A percentile compares a stretch with the other conserved stretches of the same genome.
Evolutionary conservation across 2,329 filamentous ascomycete species (phyloP).

Genomic region (Penicillium sp.): DNA sequence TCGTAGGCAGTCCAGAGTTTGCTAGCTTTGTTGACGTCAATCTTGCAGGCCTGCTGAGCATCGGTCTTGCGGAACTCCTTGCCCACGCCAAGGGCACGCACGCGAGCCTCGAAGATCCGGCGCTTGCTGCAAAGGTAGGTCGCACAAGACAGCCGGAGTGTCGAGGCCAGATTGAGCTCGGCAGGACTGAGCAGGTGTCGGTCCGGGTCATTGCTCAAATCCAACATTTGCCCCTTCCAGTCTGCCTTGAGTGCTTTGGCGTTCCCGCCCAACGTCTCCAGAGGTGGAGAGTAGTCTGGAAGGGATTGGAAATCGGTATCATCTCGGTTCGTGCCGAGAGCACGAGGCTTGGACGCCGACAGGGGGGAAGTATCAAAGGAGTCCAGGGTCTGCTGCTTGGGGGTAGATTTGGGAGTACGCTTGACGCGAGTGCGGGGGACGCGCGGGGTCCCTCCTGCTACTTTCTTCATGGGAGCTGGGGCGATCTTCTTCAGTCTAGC

Average conservation of each 20-base stretch:
- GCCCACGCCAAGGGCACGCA: slow-evolving; percentile 65
- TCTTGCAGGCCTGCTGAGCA: slow-evolving; percentile 94
- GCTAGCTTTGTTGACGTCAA: slow-evolving; percentile 96
- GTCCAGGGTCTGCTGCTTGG: slow-evolving; percentile 42
- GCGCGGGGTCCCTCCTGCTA: slow-evolving; percentile 28
- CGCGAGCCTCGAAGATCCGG: slow-evolving; percentile 78
- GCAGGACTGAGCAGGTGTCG: slow-evolving; percentile 72
- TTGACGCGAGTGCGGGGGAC: slow-evolving; percentile 38
- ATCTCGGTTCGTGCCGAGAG: slow-evolving; percentile 66
- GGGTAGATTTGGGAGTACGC: slow-evolving; percentile 46
- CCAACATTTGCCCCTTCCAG: slow-evolving; percentile 80
- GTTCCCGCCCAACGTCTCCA: slow-evolving; percentile 65
- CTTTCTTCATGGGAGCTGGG: slow-evolving; percentile 40
- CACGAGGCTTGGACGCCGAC: slow-evolving; percentile 46
- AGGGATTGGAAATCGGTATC: slow-evolving; percentile 78
- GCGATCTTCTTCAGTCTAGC: slow-evolving; percentile 44
- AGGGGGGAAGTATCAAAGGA: slow-evolving; percentile 38
- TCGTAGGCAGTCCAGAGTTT: slow-evolving; percentile 90
- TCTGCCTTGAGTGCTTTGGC: slow-evolving; percentile 77
- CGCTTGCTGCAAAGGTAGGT: slow-evolving; percentile 93
- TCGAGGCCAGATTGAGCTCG: slow-evolving; percentile 75
- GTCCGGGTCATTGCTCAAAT: slow-evolving; percentile 73
- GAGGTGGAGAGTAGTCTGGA: slow-evolving; percentile 71
- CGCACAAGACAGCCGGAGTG: slow-evolving; percentile 78
- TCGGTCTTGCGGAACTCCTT: slow-evolving; percentile 95